Conservation (phyloP, 1,284 basidiomycete species). For the Pholiota adiposa region DNA sequence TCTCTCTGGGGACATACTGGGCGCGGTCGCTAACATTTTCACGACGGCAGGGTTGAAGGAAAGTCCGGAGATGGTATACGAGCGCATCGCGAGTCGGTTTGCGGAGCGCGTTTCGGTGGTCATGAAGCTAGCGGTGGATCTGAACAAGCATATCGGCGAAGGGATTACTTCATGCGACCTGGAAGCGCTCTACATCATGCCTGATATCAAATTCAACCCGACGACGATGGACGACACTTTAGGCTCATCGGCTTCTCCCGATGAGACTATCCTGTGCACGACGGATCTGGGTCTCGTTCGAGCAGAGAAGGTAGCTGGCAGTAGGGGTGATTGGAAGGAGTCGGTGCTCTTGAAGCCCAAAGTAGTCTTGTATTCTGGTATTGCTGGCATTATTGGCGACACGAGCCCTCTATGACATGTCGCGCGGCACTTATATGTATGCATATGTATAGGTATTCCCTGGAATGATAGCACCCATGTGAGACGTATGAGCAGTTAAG, state of each 20-base stretch:
- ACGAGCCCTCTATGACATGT: conserved; percentile 6
- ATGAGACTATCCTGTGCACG: conserved; percentile 40
- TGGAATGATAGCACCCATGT: too few relatives aligned
- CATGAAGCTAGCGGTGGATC: conserved; percentile 40
- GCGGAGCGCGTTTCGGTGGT: conserved; percentile 44
- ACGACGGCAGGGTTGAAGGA: conserved; percentile 43
- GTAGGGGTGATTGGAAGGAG: conserved; percentile 34
- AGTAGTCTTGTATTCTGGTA: conserved; percentile 36
- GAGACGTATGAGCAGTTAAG: background rate
- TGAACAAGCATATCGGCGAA: conserved; percentile 57
- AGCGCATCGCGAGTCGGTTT: conserved; percentile 33
- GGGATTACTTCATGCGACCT: conserved; percentile 54
- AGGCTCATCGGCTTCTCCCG: conserved; percentile 15
- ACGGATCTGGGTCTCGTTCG: conserved; percentile 46
- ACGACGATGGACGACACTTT: conserved; percentile 50
- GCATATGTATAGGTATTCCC: background rate
- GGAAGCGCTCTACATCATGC: conserved; percentile 43
- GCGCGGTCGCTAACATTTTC: conserved; percentile 47
- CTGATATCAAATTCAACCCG: conserved; percentile 42
- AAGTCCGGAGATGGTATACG: conserved; percentile 24
- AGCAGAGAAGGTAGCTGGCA: conserved; percentile 35
- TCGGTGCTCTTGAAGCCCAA: conserved; percentile 38
- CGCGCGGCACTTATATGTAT: conserved; percentile 5
- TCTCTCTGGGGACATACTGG: conserved; percentile 37
- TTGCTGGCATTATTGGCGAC: conserved; percentile 19